phyloP scores from a whole-genome alignment of 805 yeast genomes.

The Yarrowia sp. region DNA sequence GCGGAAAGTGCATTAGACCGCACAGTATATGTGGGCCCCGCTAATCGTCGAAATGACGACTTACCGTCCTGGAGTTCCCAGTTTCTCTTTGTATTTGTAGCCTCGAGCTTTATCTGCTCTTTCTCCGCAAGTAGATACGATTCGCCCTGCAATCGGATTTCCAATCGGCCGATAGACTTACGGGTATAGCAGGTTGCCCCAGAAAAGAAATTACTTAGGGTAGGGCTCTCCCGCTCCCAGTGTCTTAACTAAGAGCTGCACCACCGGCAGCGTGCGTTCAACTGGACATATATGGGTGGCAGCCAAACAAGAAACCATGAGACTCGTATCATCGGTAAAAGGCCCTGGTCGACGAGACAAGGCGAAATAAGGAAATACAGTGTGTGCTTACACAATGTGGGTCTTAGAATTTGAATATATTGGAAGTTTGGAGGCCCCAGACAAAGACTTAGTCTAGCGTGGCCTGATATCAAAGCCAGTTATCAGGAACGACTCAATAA shows the following conservation, averaged over 20 bases:
- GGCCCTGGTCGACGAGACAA: neutral
- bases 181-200: neutral
- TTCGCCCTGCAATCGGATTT: neutral
- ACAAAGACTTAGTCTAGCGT: neutral
- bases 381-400: neutral
- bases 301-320: constrained; percentile 3
- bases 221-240: neutral
- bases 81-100: too few species aligned
- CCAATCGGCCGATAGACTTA: neutral
- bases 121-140: neutral
- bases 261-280: neutral
- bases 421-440: neutral
- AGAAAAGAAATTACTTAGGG: constrained; percentile 1
- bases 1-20: constrained; percentile 30
- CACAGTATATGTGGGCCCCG: constrained; percentile 26
- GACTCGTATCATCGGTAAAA: neutral
- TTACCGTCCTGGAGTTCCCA: neutral
- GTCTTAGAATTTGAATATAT: constrained; percentile 2
- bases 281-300: neutral
- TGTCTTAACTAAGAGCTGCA: constrained; percentile 17
- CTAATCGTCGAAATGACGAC: constrained; percentile 9
- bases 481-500: too few species aligned
- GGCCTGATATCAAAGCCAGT: constrained; percentile 4
- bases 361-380: constrained; percentile 4
- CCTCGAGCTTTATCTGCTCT: constrained; percentile 7